A percentile compares a stretch with the other conserved stretches of the same genome.
Evolutionary conservation across 2,329 filamentous ascomycete species (phyloP).

Genomic region (Emmonsiellopsis sp.): DNA sequence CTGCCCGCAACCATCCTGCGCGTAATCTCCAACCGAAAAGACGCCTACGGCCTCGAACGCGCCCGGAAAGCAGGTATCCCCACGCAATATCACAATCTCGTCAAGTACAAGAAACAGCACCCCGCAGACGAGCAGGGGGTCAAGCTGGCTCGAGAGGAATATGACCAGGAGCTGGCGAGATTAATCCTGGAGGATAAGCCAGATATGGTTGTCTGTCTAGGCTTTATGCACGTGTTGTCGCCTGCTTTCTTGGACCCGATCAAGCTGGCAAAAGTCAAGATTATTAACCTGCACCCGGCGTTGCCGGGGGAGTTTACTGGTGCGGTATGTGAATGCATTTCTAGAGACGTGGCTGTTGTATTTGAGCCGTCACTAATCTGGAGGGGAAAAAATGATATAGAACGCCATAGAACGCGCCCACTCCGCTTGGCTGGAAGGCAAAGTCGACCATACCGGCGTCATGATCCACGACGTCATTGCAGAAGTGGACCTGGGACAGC

Average conservation of each 20-base stretch:
- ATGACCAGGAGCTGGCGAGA: slow-evolving; percentile 65
- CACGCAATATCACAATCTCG: slow-evolving; percentile 71
- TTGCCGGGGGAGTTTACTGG: slow-evolving; percentile 68
- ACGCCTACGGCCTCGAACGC: slow-evolving; percentile 55
- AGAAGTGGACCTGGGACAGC: slow-evolving; percentile 70
- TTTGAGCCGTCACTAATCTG: no score
- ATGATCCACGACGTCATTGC: slow-evolving; percentile 82
- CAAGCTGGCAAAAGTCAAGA: slow-evolving; percentile 49
- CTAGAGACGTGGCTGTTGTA: background rate
- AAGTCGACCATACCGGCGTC: slow-evolving; percentile 61
- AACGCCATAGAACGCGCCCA: slow-evolving; percentile 70
- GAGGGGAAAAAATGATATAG: slow-evolving; percentile 8
- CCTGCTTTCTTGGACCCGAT: slow-evolving; percentile 61
- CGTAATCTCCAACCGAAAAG: slow-evolving; percentile 57
- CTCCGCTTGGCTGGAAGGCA: slow-evolving; percentile 59
- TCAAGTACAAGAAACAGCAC: slow-evolving; percentile 64
- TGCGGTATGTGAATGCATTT: slow-evolving; percentile 30
- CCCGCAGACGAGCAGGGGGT: slow-evolving; percentile 43
- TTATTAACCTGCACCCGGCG: slow-evolving; percentile 78
- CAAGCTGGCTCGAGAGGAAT: slow-evolving; percentile 50
- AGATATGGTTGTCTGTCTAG: slow-evolving; percentile 69
- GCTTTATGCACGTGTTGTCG: slow-evolving; percentile 80
- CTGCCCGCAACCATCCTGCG: slow-evolving; percentile 49
- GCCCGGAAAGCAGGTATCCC: slow-evolving; percentile 55
- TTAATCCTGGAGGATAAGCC: slow-evolving; percentile 57